These are phyloP conservation scores for Neurospora sp. DNA, from an alignment of 495 filamentous ascomycete species.

Conservation along the genomic window DNA sequence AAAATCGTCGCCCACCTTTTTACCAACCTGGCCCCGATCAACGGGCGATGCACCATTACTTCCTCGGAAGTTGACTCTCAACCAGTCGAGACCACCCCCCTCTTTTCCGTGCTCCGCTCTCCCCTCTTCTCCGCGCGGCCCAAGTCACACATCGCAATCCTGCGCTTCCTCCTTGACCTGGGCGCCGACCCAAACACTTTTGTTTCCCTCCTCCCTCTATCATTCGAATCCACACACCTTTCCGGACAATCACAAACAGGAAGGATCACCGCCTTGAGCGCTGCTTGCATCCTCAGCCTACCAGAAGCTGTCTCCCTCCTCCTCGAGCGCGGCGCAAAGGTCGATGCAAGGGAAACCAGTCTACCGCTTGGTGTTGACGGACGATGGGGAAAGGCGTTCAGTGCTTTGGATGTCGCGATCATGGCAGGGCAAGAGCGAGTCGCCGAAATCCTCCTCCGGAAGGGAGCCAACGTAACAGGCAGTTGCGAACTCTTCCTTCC, in stretches of 20 bases:
- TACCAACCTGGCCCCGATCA: not conserved
- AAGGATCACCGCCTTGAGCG: not conserved
- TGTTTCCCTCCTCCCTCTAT: not conserved
- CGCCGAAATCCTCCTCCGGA: constrained; percentile 6
- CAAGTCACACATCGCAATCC: constrained; percentile 10
- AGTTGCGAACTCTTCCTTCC: not conserved
- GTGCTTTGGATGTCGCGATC: constrained; percentile 14
- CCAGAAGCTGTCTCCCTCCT: constrained; percentile 8
- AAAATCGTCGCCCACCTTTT: constrained; percentile 10
- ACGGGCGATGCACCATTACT: not conserved
- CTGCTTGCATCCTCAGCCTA: constrained; percentile 3
- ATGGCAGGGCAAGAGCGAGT: constrained; percentile 3
- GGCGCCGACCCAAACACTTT: constrained; percentile 13
- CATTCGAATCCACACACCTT: not conserved
- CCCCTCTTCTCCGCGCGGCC: not conserved
- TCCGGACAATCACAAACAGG: not conserved
- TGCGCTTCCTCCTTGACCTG: constrained; percentile 13
- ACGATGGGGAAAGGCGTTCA: not conserved
- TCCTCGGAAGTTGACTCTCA: not conserved
- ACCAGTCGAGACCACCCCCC: not conserved
- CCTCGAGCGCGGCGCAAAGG: constrained; percentile 7
- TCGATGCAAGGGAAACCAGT: not conserved
- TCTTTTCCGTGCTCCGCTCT: not conserved
- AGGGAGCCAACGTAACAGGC: not conserved
- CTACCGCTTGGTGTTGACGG: not conserved